Conservation (phyloP, 257 asterid genomes). For the Primulina tabacum region DNA sequence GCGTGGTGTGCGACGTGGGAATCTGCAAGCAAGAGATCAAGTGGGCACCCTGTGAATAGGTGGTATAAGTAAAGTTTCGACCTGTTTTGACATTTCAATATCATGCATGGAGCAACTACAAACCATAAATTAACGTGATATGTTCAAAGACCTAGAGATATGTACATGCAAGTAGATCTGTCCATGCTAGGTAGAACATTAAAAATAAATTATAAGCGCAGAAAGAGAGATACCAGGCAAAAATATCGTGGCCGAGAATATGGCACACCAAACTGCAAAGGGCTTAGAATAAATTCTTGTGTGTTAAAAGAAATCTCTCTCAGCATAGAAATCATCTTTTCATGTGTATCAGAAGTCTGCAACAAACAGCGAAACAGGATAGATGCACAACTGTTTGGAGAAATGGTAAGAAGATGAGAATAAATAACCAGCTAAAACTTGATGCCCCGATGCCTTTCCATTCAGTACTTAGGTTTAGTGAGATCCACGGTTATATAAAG, state of each 20-base stretch:
- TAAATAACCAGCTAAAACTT: background rate
- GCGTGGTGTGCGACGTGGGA: background rate
- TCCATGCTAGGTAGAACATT: slow-evolving; percentile 6
- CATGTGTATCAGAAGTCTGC: slow-evolving; percentile 93
- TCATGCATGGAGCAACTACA: background rate
- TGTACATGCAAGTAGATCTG: background rate
- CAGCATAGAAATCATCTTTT: slow-evolving; percentile 64
- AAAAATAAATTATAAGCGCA: slow-evolving; percentile 15
- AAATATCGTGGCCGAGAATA: slow-evolving; percentile 97
- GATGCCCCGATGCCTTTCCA: background rate
- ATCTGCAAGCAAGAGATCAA: too few species aligned
- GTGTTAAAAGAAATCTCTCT: slow-evolving; percentile 60
- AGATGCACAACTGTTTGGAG: slow-evolving; percentile 17
- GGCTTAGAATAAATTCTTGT: slow-evolving; percentile 90
- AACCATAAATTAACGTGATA: background rate
- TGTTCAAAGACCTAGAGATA: background rate
- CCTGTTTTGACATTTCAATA: background rate
- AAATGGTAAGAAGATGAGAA: slow-evolving; percentile 8
- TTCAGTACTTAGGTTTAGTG: slow-evolving; percentile 1
- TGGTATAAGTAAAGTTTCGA: too few species aligned
- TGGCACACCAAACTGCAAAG: slow-evolving; percentile 89
- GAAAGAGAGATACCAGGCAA: slow-evolving; percentile 67
- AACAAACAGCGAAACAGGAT: slow-evolving; percentile 22
- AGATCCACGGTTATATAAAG: slow-evolving; percentile 1
- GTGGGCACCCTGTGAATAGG: background rate